Percentiles rank a stretch among this genome's conserved stretches.
Conservation (phyloP, 2,329 filamentous ascomycete genomes). For the Aspergillus puulaauensis region DNA sequence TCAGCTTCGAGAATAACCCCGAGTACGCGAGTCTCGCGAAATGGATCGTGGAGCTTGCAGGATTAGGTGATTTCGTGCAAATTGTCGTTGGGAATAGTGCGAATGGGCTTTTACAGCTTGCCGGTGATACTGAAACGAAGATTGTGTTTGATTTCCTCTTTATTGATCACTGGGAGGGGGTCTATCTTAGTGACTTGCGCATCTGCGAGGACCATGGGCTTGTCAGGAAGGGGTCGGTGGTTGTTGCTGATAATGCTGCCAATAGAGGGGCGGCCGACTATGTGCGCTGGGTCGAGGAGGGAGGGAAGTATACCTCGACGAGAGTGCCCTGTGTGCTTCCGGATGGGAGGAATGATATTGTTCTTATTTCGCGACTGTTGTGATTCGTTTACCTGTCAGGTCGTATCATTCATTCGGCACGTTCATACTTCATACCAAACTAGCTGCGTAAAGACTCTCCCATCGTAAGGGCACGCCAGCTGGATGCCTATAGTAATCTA, state of each 20-base stretch:
- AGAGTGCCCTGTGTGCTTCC: not conserved
- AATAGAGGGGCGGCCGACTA: not conserved
- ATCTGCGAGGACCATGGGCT: constrained; percentile 68
- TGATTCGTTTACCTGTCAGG: not conserved
- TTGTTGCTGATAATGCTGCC: constrained; percentile 1
- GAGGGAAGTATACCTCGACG: not conserved
- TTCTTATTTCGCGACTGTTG: not conserved
- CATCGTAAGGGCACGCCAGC: too few relatives aligned
- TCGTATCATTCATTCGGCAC: too few relatives aligned
- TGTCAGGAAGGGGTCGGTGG: constrained; percentile 52
- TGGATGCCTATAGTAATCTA: too few relatives aligned
- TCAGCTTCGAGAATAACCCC: constrained; percentile 68
- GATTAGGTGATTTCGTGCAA: constrained; percentile 63
- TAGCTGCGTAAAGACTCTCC: too few relatives aligned
- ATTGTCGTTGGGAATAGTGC: constrained; percentile 67
- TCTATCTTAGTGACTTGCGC: constrained; percentile 71
- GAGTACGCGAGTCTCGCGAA: constrained; percentile 69
- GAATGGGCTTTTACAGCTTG: constrained; percentile 25
- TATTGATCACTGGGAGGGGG: constrained; percentile 73
- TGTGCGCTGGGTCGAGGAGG: not conserved
- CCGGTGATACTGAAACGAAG: constrained; percentile 50
- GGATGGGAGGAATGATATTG: not conserved
- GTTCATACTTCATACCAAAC: too few relatives aligned
- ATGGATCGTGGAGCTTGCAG: constrained; percentile 65
- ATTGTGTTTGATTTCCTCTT: constrained; percentile 64